phyloP scores from a whole-genome alignment of 2,329 filamentous ascomycete species.

The Cercospora zeina region DNA sequence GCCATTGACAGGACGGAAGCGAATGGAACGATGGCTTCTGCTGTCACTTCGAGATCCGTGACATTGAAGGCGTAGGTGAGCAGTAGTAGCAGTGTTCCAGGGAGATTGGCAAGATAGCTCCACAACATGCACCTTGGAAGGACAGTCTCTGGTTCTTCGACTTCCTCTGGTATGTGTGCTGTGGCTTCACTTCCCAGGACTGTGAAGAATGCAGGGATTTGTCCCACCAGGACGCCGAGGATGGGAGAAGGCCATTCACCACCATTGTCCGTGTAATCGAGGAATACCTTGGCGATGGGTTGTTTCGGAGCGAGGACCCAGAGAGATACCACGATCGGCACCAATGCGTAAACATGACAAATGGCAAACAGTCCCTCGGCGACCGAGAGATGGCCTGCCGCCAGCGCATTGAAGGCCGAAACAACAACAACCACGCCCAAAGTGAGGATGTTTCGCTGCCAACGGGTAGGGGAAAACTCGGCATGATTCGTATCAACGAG shows the following conservation, averaged over 20 bases:
- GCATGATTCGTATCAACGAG: constrained; percentile 46
- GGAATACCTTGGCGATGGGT: constrained; percentile 33
- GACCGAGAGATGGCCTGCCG: constrained; percentile 34
- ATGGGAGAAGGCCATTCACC: constrained; percentile 44
- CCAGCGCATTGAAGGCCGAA: constrained; percentile 37
- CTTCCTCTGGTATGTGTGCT: constrained; percentile 49
- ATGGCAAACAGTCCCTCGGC: constrained; percentile 38
- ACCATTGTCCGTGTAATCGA: constrained; percentile 42
- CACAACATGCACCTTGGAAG: constrained; percentile 48
- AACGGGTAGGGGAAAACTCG: constrained; percentile 25
- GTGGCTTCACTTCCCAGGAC: constrained; percentile 42
- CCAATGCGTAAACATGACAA: constrained; percentile 40
- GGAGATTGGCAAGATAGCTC: constrained; percentile 42
- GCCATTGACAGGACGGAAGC: constrained; percentile 41
- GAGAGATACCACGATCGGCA: constrained; percentile 37
- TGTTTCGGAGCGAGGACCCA: constrained; percentile 33
- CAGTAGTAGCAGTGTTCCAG: constrained; percentile 34
- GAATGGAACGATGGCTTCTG: constrained; percentile 36
- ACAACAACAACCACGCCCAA: constrained; percentile 30
- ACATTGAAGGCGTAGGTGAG: constrained; percentile 43
- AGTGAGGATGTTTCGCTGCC: constrained; percentile 34
- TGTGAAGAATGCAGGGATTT: constrained; percentile 37
- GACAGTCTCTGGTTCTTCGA: constrained; percentile 45
- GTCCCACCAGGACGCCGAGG: constrained; percentile 45
- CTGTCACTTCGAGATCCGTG: constrained; percentile 37